These are phyloP conservation scores for Areca catechu DNA, from an alignment of 176 grass and related monocot genomes.

Conservation along the genomic window DNA sequence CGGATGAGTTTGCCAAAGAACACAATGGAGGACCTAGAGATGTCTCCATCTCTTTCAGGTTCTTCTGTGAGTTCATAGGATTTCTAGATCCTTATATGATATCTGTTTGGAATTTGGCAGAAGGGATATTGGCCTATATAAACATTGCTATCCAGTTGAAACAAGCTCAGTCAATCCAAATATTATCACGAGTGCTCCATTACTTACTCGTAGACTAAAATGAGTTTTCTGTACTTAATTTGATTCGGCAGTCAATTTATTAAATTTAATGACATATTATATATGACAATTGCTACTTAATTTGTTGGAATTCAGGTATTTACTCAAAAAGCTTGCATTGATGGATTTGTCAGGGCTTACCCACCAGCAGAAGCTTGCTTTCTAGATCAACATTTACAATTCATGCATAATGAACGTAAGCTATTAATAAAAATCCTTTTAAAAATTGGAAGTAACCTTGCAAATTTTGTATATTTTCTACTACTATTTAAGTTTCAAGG, in stretches of 20 bases:
- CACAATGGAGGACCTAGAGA: conserved; percentile 34
- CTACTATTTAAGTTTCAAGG: no score
- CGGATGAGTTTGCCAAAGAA: conserved; percentile 26
- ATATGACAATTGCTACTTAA: conserved; percentile 3
- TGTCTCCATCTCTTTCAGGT: conserved; percentile 54
- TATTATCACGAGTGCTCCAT: conserved; percentile 28
- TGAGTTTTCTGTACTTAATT: conserved; percentile 29
- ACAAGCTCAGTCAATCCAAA: conserved; percentile 35
- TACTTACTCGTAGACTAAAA: conserved; percentile 53
- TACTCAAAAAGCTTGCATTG: conserved; percentile 49
- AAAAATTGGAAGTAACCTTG: no score
- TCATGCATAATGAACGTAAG: conserved; percentile 99
- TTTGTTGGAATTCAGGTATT: conserved; percentile 37
- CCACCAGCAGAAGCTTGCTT: conserved; percentile 91
- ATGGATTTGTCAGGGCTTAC: conserved; percentile 57
- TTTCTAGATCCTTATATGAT: conserved; percentile 68
- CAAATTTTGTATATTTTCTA: no score
- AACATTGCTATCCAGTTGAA: conserved; percentile 46
- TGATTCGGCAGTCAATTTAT: neutral
- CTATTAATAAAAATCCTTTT: conserved; percentile 6
- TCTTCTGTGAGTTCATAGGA: conserved; percentile 44
- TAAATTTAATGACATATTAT: neutral
- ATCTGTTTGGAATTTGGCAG: conserved; percentile 48
- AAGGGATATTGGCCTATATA: conserved; percentile 73
- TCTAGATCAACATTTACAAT: conserved; percentile 98